phyloP scores from a whole-genome alignment of 139 green algal species.

The Coelastrella sp. region DNA sequence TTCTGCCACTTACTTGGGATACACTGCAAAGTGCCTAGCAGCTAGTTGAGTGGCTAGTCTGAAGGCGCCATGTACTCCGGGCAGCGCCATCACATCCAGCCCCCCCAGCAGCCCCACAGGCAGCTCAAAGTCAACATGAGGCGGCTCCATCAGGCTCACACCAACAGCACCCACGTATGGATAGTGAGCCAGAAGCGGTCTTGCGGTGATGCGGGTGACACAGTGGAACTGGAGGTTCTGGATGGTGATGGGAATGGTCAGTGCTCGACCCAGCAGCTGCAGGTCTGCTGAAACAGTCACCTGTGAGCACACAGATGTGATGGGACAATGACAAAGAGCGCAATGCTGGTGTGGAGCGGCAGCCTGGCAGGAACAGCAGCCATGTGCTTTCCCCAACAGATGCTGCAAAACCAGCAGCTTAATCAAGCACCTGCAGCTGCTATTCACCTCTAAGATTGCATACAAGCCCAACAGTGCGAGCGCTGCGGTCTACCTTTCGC shows the following conservation, averaged over 20 bases:
- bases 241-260: constrained; percentile 26
- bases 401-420: too few species aligned
- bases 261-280: constrained; percentile 22
- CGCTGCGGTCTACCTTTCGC: too few species aligned
- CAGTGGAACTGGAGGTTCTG: constrained; percentile 35
- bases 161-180: constrained; percentile 23
- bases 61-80: background rate
- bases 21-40: constrained; percentile 12
- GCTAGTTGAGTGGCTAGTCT: background rate
- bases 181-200: constrained; percentile 3
- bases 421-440: too few species aligned
- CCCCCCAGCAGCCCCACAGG: constrained; percentile 20
- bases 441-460: too few species aligned
- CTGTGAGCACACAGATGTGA: background rate
- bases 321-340: background rate
- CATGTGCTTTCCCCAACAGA: too few species aligned
- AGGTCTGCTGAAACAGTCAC: background rate
- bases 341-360: too few species aligned
- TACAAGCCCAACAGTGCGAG: too few species aligned
- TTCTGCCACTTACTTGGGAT: background rate
- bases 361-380: too few species aligned
- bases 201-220: background rate
- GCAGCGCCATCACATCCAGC: constrained; percentile 30
- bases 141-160: constrained; percentile 27
- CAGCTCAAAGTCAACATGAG: constrained; percentile 45